Percentiles rank a stretch among this genome's conserved stretches.
Evolutionary conservation across 163 green algal species (phyloP).

Genomic region (Prototheca stagnorum): DNA sequence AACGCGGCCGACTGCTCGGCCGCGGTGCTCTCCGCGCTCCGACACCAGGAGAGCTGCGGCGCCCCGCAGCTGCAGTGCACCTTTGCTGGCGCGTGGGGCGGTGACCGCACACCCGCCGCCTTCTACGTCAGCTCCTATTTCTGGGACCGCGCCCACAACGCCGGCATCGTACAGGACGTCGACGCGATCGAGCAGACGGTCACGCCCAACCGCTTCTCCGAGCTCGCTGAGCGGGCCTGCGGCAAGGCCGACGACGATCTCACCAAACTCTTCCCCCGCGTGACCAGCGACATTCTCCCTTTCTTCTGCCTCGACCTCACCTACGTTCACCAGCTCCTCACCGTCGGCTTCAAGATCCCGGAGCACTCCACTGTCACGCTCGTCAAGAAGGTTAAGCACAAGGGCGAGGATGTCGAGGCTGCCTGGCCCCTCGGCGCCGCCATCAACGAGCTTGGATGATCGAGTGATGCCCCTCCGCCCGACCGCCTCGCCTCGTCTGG

Average conservation of each 20-base stretch:
- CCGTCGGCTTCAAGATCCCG: constrained; percentile 58
- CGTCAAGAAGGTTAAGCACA: constrained; percentile 79
- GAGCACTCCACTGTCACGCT: constrained; percentile 47
- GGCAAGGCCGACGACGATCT: constrained; percentile 23
- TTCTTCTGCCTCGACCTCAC: constrained; percentile 91
- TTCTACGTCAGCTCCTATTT: constrained; percentile 95
- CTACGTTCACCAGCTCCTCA: constrained; percentile 75
- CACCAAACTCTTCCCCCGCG: constrained; percentile 21
- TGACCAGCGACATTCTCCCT: constrained; percentile 36
- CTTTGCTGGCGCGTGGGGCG: constrained; percentile 83
- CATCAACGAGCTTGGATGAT: constrained; percentile 58
- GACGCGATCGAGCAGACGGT: constrained; percentile 32
- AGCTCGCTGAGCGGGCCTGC: constrained; percentile 53
- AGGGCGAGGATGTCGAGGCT: constrained; percentile 77
- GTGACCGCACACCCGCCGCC: constrained; percentile 27
- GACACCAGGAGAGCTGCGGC: constrained; percentile 33
- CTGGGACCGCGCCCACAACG: constrained; percentile 76
- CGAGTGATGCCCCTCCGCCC: neutral
- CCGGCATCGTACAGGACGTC: constrained; percentile 47
- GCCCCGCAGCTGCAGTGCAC: constrained; percentile 37
- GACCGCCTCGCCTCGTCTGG: too few species aligned
- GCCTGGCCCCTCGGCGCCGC: constrained; percentile 88
- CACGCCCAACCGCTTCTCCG: constrained; percentile 44
- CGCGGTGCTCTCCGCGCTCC: constrained; percentile 26
- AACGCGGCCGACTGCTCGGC: constrained; percentile 9